Evolutionary conservation across 768 basidiomycete species (phyloP).

Genomic region (Leccinum boreale): DNA sequence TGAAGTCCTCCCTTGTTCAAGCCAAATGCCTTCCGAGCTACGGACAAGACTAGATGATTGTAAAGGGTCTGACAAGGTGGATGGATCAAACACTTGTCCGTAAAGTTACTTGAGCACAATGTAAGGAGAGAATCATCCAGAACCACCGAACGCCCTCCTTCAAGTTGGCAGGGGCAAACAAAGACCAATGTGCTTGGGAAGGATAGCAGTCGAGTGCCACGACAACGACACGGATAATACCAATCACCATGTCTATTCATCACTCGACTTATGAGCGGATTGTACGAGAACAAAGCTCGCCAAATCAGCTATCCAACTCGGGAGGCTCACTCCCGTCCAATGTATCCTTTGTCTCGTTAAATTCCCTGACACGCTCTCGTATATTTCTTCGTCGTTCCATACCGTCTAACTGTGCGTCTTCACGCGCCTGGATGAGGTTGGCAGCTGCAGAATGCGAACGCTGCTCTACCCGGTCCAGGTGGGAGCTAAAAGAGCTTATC

Average conservation of each 20-base stretch:
- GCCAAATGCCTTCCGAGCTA: not conserved
- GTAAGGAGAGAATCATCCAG: not conserved
- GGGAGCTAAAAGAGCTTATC: constrained; percentile 11
- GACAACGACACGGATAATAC: not conserved
- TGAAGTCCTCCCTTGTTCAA: not conserved
- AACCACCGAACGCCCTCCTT: not conserved
- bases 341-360: constrained; percentile 14
- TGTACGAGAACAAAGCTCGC: not conserved
- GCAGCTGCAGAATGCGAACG: constrained; percentile 49
- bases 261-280: not conserved
- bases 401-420: constrained; percentile 55
- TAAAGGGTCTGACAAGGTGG: not conserved
- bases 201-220: not conserved
- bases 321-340: not conserved
- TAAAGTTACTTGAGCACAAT: not conserved
- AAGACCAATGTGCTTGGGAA: not conserved
- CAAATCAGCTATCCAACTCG: not conserved
- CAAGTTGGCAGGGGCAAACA: not conserved
- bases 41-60: not conserved
- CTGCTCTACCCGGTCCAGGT: constrained; percentile 36
- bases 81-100: not conserved
- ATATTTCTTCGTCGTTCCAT: constrained; percentile 51
- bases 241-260: not conserved
- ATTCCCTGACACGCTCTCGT: constrained; percentile 42
- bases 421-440: constrained; percentile 58